phyloP scores from a whole-genome alignment of 2,329 filamentous ascomycete genomes.

The Alternaria sp. region DNA sequence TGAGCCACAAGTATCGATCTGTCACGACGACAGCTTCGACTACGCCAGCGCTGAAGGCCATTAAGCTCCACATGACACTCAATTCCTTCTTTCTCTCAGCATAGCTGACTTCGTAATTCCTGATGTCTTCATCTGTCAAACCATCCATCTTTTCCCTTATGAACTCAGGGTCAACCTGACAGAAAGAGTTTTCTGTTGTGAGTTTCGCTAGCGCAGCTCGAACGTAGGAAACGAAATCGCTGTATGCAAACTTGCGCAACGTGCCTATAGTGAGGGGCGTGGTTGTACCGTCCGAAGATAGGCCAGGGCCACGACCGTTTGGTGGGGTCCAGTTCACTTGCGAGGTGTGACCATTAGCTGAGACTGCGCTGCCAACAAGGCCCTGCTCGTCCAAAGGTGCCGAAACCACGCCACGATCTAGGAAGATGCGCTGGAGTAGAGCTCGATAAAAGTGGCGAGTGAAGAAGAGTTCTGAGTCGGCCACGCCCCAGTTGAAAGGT shows the following conservation, averaged over 20 bases:
- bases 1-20: constrained; percentile 87
- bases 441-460: constrained; percentile 91
- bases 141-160: constrained; percentile 70
- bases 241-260: constrained; percentile 79
- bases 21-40: constrained; percentile 89
- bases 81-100: constrained; percentile 76
- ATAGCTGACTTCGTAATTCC: constrained; percentile 71
- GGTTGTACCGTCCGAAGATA: constrained; percentile 60
- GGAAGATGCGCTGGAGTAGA: constrained; percentile 87
- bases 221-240: constrained; percentile 76
- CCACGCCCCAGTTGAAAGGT: constrained; percentile 84
- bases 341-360: constrained; percentile 41
- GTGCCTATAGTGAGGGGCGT: constrained; percentile 87
- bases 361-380: constrained; percentile 48
- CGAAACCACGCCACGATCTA: constrained; percentile 79
- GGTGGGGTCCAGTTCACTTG: constrained; percentile 45
- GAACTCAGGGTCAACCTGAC: constrained; percentile 49
- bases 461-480: constrained; percentile 87
- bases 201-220: constrained; percentile 82
- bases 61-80: constrained; percentile 87
- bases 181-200: constrained; percentile 40
- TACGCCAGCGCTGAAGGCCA: constrained; percentile 92
- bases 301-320: constrained; percentile 57
- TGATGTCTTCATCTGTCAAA: constrained; percentile 78
- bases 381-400: constrained; percentile 52